Percentiles rank a stretch among this genome's conserved stretches.
Evolutionary conservation across 208 protist genomes (phyloP).

Genomic region (Wallacemonas sp.): DNA sequence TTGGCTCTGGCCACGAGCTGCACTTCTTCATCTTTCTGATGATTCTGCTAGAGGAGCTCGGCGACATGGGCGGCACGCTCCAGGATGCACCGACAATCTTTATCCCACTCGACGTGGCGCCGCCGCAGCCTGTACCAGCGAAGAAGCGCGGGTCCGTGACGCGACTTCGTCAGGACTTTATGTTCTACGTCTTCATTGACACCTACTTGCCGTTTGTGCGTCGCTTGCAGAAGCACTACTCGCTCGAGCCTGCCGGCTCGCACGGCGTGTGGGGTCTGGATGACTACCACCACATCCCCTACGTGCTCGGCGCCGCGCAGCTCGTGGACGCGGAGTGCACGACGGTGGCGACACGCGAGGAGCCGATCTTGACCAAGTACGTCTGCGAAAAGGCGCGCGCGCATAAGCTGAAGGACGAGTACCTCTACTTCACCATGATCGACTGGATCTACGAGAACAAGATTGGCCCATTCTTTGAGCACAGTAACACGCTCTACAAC

Average conservation of each 20-base stretch:
- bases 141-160: constrained; percentile 19
- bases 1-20: constrained; percentile 99
- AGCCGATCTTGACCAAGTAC: constrained; percentile 83
- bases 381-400: constrained; percentile 56
- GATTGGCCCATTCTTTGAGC: constrained; percentile 89
- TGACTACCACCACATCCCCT: constrained; percentile 99
- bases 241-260: constrained; percentile 96
- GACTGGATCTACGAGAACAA: constrained; percentile 87
- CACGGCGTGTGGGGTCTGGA: constrained; percentile 99
- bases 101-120: constrained; percentile 33
- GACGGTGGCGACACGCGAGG: constrained; percentile 27
- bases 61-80: constrained; percentile 58
- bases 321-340: constrained; percentile 72
- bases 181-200: constrained; percentile 88
- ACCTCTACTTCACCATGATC: constrained; percentile 81
- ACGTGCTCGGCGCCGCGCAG: constrained; percentile 96
- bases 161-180: constrained; percentile 67
- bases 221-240: constrained; percentile 81
- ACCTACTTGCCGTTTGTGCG: constrained; percentile 94
- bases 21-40: constrained; percentile 95
- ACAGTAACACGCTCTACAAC: constrained; percentile 94
- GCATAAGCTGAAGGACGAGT: constrained; percentile 34
- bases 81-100: constrained; percentile 30
- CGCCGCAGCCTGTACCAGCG: constrained; percentile 34
- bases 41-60: constrained; percentile 83